Percentiles rank a stretch among this genome's conserved stretches.
phyloP scores from a whole-genome alignment of 2,329 filamentous ascomycete genomes.

The Ophiognomonia clavigignenti-juglandacearum region DNA sequence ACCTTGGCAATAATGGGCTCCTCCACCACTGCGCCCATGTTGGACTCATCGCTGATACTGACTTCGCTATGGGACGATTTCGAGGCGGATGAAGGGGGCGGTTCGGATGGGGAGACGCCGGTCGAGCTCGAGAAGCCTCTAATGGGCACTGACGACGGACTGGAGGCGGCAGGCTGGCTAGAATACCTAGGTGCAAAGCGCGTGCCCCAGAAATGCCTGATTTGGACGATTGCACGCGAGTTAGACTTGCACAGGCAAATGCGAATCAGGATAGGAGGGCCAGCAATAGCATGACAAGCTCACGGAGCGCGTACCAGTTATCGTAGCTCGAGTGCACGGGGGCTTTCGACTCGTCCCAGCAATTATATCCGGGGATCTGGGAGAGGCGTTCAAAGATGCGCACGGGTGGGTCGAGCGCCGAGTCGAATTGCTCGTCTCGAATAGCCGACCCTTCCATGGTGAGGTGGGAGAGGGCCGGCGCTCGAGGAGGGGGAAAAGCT shows the following conservation, averaged over 20 bases:
- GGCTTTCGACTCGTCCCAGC: slow-evolving; percentile 57
- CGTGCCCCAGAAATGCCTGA: slow-evolving; percentile 62
- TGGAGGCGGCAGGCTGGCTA: slow-evolving; percentile 38
- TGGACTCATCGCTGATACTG: slow-evolving; percentile 20
- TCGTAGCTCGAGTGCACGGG: slow-evolving; percentile 72
- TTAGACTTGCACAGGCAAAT: slow-evolving; percentile 7
- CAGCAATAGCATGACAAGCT: not conserved
- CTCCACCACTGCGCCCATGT: slow-evolving; percentile 47
- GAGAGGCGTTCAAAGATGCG: slow-evolving; percentile 68
- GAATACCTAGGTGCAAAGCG: slow-evolving; percentile 47
- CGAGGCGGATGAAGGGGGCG: slow-evolving; percentile 23
- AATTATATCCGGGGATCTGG: slow-evolving; percentile 69
- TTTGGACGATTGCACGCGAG: slow-evolving; percentile 6
- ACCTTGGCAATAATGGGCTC: slow-evolving; percentile 73
- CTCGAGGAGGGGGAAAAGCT: slow-evolving; percentile 4
- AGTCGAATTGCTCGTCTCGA: slow-evolving; percentile 40
- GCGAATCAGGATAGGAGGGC: not conserved
- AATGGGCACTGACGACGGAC: slow-evolving; percentile 34
- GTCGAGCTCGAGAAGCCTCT: slow-evolving; percentile 30
- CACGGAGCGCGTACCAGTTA: slow-evolving; percentile 60
- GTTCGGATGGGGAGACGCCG: slow-evolving; percentile 35
- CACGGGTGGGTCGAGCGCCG: slow-evolving; percentile 55
- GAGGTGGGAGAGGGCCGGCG: slow-evolving; percentile 13
- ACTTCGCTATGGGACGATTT: slow-evolving; percentile 10
- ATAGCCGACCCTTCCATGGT: slow-evolving; percentile 48